These are phyloP conservation scores for Rubia balearica DNA, from an alignment of 305 asterid species.

Conservation along the genomic window DNA sequence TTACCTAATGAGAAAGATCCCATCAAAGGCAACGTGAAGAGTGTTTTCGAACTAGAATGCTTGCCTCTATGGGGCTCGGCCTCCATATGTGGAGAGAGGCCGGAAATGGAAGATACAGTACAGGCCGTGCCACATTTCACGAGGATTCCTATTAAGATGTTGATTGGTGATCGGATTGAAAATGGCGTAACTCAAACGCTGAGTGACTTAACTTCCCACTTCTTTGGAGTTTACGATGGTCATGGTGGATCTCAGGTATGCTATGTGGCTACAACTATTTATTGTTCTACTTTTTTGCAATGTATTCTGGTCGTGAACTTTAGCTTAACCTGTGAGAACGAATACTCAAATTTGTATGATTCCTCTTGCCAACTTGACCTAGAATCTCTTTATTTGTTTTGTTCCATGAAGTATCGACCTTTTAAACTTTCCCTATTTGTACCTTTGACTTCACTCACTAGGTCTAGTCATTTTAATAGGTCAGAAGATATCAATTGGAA, in stretches of 20 bases:
- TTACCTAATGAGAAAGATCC: conserved; percentile 42
- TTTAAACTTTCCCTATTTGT: neutral
- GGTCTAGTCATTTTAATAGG: neutral
- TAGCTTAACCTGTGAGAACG: neutral
- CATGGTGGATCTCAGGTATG: conserved; percentile 92
- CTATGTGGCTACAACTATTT: neutral
- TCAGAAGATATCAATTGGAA: neutral
- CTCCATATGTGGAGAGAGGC: conserved; percentile 64
- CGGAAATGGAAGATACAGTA: conserved; percentile 84
- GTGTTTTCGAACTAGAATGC: conserved; percentile 69
- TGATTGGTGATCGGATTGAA: conserved; percentile 45
- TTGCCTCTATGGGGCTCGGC: conserved; percentile 82
- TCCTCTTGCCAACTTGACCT: neutral
- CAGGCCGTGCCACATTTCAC: conserved; percentile 49
- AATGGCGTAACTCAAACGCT: conserved; percentile 56
- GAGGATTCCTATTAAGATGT: conserved; percentile 72
- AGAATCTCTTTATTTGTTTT: neutral
- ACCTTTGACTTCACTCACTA: neutral
- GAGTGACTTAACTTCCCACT: conserved; percentile 65
- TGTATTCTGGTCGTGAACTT: neutral
- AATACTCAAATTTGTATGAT: neutral
- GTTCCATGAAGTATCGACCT: neutral
- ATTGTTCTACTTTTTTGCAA: neutral
- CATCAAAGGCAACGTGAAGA: conserved; percentile 46
- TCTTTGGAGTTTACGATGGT: conserved; percentile 87